Evolutionary conservation across 257 asterid genomes (phyloP), one percentile per base, ranked within the genome.

Genomic region (Solanum tarijense): DNA sequence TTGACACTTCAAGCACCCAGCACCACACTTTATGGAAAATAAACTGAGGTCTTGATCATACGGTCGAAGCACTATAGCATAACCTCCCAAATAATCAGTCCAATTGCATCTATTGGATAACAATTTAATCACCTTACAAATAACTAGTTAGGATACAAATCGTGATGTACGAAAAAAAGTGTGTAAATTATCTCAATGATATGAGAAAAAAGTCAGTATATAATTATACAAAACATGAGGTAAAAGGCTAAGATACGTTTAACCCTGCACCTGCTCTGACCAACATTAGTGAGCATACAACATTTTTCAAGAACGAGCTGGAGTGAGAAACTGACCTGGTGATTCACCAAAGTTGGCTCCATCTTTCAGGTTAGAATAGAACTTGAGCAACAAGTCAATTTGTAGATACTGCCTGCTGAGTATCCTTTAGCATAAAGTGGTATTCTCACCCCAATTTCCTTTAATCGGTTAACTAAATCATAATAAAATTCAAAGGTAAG

Each of bases 401-500:
- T 9, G 88, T 73, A 72, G 89, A 74, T 31, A 87, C 12, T 68
- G 62, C 35, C 14, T 27, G 36, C 11, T 69, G 29, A 76, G 81
- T 58, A 46, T 91, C 94, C 90, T 90, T 94, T 85, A 92, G 11
- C 91, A 60, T 68, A 92, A 62, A 96, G 98, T 13, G 99, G 99
- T 78, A 93, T 90, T 86, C 88, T 90, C 69, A 90, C 93, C 12
- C 98, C 98, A 58, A 90, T 93, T 73, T 89, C 95, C 92, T 94
- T 93, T 55, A 97, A 97, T 39, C 92, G 91, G 75, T 94, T 93
- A 52, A 97, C 95, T 25, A 95, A 85, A 74, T 66, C 95, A 84
- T 94, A 93, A 27, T 96, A 93, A 89, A 93, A 96, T 68, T 95
- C 96, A 89, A 97, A 97, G 0, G 98, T 91, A 58, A 97, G 97